Percentiles rank a stretch among this genome's conserved stretches.
Conservation (phyloP, 164 flowering plant species). For the Vitis cinerea region DNA sequence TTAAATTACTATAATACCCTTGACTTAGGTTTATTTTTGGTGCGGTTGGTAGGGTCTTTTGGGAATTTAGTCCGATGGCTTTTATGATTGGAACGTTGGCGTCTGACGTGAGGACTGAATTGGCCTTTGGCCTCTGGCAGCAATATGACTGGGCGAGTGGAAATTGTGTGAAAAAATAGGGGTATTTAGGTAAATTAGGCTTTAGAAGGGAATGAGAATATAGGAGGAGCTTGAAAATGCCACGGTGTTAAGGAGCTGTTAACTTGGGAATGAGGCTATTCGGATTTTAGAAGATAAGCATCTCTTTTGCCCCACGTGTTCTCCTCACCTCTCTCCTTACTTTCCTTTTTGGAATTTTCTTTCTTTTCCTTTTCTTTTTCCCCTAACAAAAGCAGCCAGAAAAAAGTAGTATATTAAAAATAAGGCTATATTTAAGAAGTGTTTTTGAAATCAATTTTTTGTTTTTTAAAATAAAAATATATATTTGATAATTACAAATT, state of each 20-base stretch:
- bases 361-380: too few species aligned
- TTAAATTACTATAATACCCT: conserved; percentile 13
- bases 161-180: not conserved
- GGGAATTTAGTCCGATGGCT: not conserved
- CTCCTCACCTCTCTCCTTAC: conserved; percentile 5
- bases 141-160: not conserved
- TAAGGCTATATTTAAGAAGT: too few species aligned
- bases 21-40: not conserved
- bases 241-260: conserved; percentile 24
- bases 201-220: not conserved
- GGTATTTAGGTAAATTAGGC: not conserved
- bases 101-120: conserved; percentile 5
- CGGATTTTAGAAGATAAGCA: conserved; percentile 18
- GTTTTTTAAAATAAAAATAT: too few species aligned
- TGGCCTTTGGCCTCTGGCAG: conserved; percentile 9
- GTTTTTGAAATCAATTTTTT: too few species aligned
- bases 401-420: too few species aligned
- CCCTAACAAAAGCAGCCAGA: too few species aligned
- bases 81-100: conserved; percentile 9
- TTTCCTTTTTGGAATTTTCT: not conserved
- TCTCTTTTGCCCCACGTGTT: conserved; percentile 21
- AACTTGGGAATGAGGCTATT: not conserved
- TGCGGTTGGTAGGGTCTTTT: conserved; percentile 3
- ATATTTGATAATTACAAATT: too few species aligned
- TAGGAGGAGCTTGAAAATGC: conserved; percentile 9